Conservation (phyloP, 2,329 filamentous ascomycete genomes). For the Fusarium beomiforme region DNA sequence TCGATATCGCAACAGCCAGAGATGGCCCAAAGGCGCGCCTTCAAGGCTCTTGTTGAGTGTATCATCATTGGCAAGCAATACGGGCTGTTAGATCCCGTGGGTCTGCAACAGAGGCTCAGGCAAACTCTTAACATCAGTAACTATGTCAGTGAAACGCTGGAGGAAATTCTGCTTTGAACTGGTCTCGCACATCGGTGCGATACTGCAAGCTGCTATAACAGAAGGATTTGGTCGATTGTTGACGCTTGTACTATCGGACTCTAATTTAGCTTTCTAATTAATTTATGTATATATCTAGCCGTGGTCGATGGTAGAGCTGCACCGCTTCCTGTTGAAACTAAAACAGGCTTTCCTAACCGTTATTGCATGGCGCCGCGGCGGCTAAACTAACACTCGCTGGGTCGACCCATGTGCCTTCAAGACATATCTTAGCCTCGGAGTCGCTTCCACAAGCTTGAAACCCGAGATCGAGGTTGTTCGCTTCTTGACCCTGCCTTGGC, state of each 20-base stretch:
- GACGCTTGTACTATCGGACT: background rate
- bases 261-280: background rate
- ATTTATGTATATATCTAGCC: background rate
- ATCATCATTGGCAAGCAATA: background rate
- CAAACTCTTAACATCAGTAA: background rate
- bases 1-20: background rate
- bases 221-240: background rate
- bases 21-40: background rate
- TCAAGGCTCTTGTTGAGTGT: background rate
- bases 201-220: background rate
- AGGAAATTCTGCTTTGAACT: background rate
- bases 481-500: background rate
- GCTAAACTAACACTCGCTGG: background rate
- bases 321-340: background rate
- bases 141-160: background rate
- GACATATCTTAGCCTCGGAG: background rate
- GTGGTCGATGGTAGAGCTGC: background rate
- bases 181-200: background rate
- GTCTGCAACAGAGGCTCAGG: background rate
- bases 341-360: background rate
- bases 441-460: background rate
- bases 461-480: background rate
- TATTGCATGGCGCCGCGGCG: background rate
- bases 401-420: background rate
- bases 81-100: background rate